Evolutionary conservation across 2,329 filamentous ascomycete species (phyloP), one percentile per base, ranked within the genome.

Genomic region (Plectosphaerella sp.): DNA sequence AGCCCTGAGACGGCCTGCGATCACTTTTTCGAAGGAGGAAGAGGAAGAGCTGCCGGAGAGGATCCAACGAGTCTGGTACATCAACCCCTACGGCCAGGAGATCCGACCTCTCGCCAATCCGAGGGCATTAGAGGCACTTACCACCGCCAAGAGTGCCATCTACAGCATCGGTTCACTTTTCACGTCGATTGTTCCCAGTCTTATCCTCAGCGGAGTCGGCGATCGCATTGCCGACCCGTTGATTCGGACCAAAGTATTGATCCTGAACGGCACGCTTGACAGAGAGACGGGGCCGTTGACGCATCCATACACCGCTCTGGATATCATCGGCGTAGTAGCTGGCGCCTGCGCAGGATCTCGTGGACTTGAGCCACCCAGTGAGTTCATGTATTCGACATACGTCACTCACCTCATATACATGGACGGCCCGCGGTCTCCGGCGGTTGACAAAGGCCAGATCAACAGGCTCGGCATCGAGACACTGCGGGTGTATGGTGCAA

Each of bases 1-100:
- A 0, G 88, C 84, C 0, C 76, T 97, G 2, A 80, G 92, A 7
- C 85, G 88, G 52, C 89, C 88, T 48, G 89, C 95, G 57, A 91
- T 97, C 54, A 75, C 78, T 5, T 95, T 96, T 66, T 87, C 81
- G 63, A 97, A 97, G 71, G 69, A 75, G 62, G 76, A 82, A 39
- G 86, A 91, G 57, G 83, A 89, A 55, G 89, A 93, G 51, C 76
- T 97, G 1, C 81, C 89, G 0, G 79, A 87, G 0, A 80, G 89
- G 25, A 96, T 97, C 59, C 77, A 86, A 51, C 75, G 92, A 3
- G 79, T 97, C 33, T 97, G 91, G 91, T 97, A 97, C 73, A 97
- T 97, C 72, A 97, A 97, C 64, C 93, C 93, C 0, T 97, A 97
- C 67, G 93, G 93, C n/a, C 91, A 97, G 65, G 92, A 97, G 69